Percentiles rank a stretch among this genome's conserved stretches.
These are phyloP conservation scores for Colletotrichum lindemuthianum DNA, from an alignment of 2,329 filamentous ascomycete genomes.

Conservation along the genomic window DNA sequence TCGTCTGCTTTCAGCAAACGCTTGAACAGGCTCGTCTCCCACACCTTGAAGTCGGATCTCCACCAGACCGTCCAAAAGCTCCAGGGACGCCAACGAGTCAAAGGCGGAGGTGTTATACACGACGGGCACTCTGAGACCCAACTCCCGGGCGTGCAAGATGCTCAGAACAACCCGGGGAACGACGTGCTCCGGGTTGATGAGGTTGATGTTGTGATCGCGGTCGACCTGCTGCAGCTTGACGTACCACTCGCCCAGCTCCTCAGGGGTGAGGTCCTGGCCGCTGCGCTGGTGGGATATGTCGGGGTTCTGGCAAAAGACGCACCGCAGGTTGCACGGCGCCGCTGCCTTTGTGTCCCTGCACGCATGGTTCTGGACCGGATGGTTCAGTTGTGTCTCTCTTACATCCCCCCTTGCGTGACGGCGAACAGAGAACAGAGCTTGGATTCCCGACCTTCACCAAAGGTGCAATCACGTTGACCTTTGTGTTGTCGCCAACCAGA, in stretches of 20 bases:
- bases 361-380: slow-evolving; percentile 72
- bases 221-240: slow-evolving; percentile 83
- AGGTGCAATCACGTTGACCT: slow-evolving; percentile 88
- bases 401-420: neutral
- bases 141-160: slow-evolving; percentile 76
- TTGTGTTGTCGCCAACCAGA: slow-evolving; percentile 78
- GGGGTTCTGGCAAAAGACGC: slow-evolving; percentile 83
- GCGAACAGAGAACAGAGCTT: neutral
- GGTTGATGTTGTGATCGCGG: slow-evolving; percentile 89
- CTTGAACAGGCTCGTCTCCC: slow-evolving; percentile 72
- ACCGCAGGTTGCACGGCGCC: slow-evolving; percentile 81
- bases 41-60: slow-evolving; percentile 93
- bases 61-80: slow-evolving; percentile 80
- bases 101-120: slow-evolving; percentile 89
- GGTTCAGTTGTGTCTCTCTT: slow-evolving; percentile 22
- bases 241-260: slow-evolving; percentile 84
- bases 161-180: slow-evolving; percentile 84
- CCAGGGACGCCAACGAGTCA: slow-evolving; percentile 77
- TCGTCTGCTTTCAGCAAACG: slow-evolving; percentile 81
- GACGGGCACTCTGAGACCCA: slow-evolving; percentile 77
- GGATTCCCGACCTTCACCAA: slow-evolving; percentile 72
- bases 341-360: slow-evolving; percentile 83
- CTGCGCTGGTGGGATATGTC: slow-evolving; percentile 86
- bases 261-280: slow-evolving; percentile 80
- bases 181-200: slow-evolving; percentile 87